A percentile compares a stretch with the other conserved stretches of the same genome.
phyloP scores from a whole-genome alignment of 148 eudicot species.

The Talinum fruticosum region DNA sequence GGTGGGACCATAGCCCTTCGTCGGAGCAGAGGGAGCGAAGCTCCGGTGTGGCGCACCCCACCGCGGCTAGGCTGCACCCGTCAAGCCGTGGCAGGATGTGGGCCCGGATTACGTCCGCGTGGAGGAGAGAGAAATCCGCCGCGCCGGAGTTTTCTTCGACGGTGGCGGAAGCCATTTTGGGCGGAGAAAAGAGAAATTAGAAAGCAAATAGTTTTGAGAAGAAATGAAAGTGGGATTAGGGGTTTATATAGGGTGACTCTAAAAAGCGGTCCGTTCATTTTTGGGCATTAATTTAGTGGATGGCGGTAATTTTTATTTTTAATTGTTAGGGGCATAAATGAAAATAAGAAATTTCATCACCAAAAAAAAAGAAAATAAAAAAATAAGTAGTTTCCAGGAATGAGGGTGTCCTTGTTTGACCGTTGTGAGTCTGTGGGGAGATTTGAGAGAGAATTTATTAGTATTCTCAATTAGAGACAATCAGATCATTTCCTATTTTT shows the following conservation, averaged over 20 bases:
- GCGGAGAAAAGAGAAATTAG: not conserved
- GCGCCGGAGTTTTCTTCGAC: not conserved
- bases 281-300: not conserved
- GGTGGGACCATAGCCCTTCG: conserved; percentile 51
- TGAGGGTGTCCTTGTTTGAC: not conserved
- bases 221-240: not conserved
- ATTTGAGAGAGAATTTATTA: not conserved
- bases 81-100: conserved; percentile 70
- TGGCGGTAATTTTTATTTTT: not conserved
- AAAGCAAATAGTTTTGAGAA: not conserved
- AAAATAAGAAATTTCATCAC: too few relatives aligned
- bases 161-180: conserved; percentile 14
- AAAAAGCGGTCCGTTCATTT: not conserved
- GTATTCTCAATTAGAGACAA: not conserved
- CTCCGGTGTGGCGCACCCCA: conserved; percentile 50
- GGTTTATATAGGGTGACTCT: not conserved
- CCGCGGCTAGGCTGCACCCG: conserved; percentile 60
- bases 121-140: conserved; percentile 39
- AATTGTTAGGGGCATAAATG: not conserved
- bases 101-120: conserved; percentile 49
- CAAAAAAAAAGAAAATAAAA: not conserved
- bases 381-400: not conserved
- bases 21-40: conserved; percentile 51
- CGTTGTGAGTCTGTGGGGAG: not conserved
- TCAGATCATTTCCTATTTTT: not conserved